A percentile compares a stretch with the other conserved stretches of the same genome.
Evolutionary conservation across 192 early-diverging fungal species (phyloP).

Genomic region (Linnemannia exigua): DNA sequence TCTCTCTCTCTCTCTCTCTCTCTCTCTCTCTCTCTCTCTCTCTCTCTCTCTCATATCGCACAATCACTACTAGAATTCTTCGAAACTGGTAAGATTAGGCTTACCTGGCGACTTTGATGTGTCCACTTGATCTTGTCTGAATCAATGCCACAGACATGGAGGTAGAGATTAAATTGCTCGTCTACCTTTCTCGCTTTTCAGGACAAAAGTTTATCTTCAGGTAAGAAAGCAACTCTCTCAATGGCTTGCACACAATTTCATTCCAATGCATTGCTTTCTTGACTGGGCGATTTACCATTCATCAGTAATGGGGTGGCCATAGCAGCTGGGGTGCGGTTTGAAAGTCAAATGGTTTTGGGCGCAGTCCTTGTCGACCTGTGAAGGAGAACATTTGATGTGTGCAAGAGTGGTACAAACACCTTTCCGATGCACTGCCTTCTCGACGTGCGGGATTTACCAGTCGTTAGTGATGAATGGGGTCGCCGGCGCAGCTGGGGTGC

Average conservation of each 20-base stretch:
- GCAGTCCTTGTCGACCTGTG: constrained; percentile 18
- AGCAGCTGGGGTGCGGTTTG: too few species aligned
- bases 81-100: too few species aligned
- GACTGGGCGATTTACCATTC: constrained; percentile 17
- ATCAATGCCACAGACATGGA: too few species aligned
- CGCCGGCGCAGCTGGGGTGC: constrained; percentile 15
- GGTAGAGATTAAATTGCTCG: too few species aligned
- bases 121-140: too few species aligned
- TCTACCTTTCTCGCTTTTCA: too few species aligned
- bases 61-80: too few species aligned
- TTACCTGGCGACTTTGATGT: too few species aligned
- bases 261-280: constrained; percentile 23
- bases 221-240: not conserved
- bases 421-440: constrained; percentile 31
- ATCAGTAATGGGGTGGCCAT: too few species aligned
- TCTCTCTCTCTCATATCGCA: too few species aligned
- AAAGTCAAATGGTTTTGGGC: constrained; percentile 21
- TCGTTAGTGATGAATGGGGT: constrained; percentile 29
- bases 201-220: not conserved
- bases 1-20: too few species aligned
- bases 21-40: too few species aligned
- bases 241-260: constrained; percentile 19
- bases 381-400: constrained; percentile 31
- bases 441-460: constrained; percentile 17
- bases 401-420: constrained; percentile 26